These are phyloP conservation scores for Knufia petricola DNA, from an alignment of 2,329 filamentous ascomycete species.

Conservation along the genomic window DNA sequence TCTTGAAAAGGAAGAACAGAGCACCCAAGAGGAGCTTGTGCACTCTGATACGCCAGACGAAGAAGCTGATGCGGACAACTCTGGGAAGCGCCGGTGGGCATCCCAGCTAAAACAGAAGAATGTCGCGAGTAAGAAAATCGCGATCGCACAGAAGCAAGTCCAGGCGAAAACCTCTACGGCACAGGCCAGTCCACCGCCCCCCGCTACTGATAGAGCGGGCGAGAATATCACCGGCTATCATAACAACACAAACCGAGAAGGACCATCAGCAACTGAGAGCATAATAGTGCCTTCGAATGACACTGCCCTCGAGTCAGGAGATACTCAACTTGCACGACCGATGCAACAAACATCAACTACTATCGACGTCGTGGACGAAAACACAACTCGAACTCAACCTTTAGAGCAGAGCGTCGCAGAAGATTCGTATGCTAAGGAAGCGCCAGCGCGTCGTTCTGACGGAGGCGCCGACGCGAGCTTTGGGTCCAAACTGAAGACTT, in stretches of 20 bases:
- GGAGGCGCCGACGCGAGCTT: not conserved
- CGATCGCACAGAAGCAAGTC: no score
- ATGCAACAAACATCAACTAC: not conserved
- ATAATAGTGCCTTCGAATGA: not conserved
- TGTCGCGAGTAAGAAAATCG: no score
- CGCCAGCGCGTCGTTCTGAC: not conserved
- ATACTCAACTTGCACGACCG: not conserved
- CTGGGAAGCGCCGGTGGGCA: no score
- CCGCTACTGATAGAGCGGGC: no score
- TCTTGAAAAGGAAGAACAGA: no score
- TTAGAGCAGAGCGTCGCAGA: not conserved
- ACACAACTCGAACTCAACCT: not conserved
- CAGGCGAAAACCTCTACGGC: no score
- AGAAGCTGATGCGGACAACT: no score
- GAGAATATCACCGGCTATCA: no score
- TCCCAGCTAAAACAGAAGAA: no score
- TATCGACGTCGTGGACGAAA: not conserved
- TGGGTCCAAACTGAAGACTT: not conserved
- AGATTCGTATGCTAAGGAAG: not conserved
- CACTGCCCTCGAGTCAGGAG: not conserved
- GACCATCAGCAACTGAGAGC: not conserved
- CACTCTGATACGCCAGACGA: no score
- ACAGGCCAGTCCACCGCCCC: no score
- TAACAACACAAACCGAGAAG: not conserved
- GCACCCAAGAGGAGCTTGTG: no score